Base-by-base conservation (phyloP, 2,329 filamentous ascomycete genomes). In the Hortaea sp. region DNA sequence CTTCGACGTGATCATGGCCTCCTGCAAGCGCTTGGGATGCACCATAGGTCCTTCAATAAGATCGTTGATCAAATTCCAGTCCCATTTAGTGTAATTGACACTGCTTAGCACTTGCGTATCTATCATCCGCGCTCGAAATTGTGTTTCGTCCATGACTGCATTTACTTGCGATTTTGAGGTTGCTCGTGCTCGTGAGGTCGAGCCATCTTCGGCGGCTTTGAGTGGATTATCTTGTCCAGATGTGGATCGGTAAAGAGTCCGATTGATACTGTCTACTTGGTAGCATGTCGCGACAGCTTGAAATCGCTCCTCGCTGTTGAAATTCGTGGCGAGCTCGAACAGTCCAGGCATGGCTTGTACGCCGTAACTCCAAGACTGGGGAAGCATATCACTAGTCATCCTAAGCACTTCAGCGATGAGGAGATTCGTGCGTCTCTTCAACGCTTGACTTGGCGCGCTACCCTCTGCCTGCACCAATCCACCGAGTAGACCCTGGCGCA, bases 221-320 rank as follows among this genome's bases (percentile, higher is more conserved):
- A 47, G 48, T 13, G 51, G 44, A 13, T 48, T 58, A 10, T 38
- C 43, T 57, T 13, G 62, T 6, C 45, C 62, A n/a, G 70, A 69
- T 5, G 79, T 78, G 41, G 87, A 94, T 47, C 88, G 78, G 61
- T 94, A 94, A 10, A 98, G 70, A 0, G 89, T 97, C 52, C 88
- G 81, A 64, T 90, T 98, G 54, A 98, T 88, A 62, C 90, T 95
- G 68, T 95, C 95, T 45, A 98, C 94, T 63, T 97, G 92, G 60
- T 97, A 98, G 9, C 98, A 87, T 12, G 94, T 94, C 6, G 88
- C 83, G 6, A 88, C 89, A 5, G 90, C 88, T 47, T 85, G 74
- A 55, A 89, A 89, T 45, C 87, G 82, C 27, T 81, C 76, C 29
- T 89, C 79, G 13, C 80, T 74, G 20, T 78, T 72, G 56, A 89